phyloP scores from a whole-genome alignment of 495 filamentous ascomycete genomes.

The Acidomyces sp. region DNA sequence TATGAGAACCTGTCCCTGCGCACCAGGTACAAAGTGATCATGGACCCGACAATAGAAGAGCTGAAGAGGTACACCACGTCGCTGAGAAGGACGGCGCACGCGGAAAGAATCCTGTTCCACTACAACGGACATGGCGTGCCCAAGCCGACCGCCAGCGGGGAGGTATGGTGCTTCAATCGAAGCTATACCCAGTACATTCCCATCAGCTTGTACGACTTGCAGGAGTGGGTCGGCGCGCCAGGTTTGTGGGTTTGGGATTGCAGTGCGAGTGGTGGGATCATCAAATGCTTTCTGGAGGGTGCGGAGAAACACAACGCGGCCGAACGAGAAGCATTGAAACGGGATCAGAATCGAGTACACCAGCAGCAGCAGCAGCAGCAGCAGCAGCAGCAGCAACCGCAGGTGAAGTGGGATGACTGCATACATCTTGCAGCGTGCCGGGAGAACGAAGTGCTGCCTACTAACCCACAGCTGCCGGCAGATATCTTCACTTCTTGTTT shows the following conservation, averaged over 20 bases:
- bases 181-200: conserved; percentile 99
- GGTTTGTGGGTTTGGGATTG: conserved; percentile 97
- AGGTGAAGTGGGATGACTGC: conserved; percentile 57
- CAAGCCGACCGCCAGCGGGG: conserved; percentile 84
- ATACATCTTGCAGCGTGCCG: conserved; percentile 91
- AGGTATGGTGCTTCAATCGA: conserved; percentile 99
- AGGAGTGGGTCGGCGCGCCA: conserved; percentile 88
- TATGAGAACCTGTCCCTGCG: conserved; percentile 90
- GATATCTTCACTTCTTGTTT: conserved; percentile 95
- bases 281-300: conserved; percentile 85
- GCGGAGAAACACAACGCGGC: conserved; percentile 87
- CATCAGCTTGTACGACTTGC: conserved; percentile 88
- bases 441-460: conserved; percentile 81
- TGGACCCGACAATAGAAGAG: conserved; percentile 93
- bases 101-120: conserved; percentile 88
- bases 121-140: conserved; percentile 99
- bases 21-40: conserved; percentile 89
- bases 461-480: conserved; percentile 87
- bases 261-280: conserved; percentile 87
- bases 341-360: conserved; percentile 56
- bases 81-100: conserved; percentile 78
- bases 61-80: conserved; percentile 90
- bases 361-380: conserved; percentile 5
- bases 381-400: conserved; percentile 26
- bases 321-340: conserved; percentile 53